A percentile compares a stretch with the other conserved stretches of the same genome.
phyloP scores from a whole-genome alignment of 1,284 basidiomycete species.

The Somion occarium region DNA sequence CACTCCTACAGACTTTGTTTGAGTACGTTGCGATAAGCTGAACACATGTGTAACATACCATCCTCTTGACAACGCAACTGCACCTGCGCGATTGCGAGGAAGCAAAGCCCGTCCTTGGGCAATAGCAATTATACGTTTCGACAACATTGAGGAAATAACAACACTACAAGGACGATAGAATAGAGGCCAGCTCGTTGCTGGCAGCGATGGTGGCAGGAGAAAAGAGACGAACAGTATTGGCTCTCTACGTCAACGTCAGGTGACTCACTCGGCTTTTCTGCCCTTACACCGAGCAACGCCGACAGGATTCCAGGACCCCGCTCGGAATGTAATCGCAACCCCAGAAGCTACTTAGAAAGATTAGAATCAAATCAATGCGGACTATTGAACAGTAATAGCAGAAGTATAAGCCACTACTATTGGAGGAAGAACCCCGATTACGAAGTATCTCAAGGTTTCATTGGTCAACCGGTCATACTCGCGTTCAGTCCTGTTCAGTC shows the following conservation, averaged over 20 bases:
- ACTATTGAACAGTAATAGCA: too few relatives aligned
- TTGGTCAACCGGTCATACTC: too few relatives aligned
- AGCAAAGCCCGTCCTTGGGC: slow-evolving; percentile 57
- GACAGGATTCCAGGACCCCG: too few relatives aligned
- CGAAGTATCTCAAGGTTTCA: too few relatives aligned
- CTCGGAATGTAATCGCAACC: neutral
- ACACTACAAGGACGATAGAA: neutral
- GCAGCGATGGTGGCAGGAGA: neutral
- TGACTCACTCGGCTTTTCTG: neutral
- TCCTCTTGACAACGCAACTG: slow-evolving; percentile 39
- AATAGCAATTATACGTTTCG: slow-evolving; percentile 63
- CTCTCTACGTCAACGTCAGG: neutral
- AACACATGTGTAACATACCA: slow-evolving; percentile 39
- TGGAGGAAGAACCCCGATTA: too few relatives aligned
- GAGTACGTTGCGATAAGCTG: slow-evolving; percentile 6
- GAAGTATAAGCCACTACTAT: too few relatives aligned
- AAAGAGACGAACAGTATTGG: neutral
- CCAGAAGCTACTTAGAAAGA: too few relatives aligned
- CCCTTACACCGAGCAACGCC: neutral
- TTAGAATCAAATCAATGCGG: too few relatives aligned
- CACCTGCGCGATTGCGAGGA: slow-evolving; percentile 35
- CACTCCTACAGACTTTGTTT: slow-evolving; percentile 34
- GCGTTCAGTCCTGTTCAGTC: too few relatives aligned
- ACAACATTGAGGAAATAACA: too few relatives aligned
- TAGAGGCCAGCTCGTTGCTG: neutral